Evolutionary conservation across 768 basidiomycete species (phyloP).

Genomic region (Lactarius deliciosus): DNA sequence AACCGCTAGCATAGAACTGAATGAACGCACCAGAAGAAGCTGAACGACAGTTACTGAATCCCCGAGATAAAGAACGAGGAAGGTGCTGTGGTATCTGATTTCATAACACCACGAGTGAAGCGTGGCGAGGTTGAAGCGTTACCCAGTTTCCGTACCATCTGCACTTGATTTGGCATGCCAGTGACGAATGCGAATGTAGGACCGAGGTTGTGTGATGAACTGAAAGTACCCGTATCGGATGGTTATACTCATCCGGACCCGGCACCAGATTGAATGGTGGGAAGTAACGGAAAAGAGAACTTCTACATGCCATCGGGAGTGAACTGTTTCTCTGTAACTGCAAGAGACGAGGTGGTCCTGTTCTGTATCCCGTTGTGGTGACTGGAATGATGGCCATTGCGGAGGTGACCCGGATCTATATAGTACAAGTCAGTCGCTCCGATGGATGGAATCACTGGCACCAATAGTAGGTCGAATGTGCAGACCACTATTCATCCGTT

Average conservation of each 20-base stretch:
- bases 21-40: constrained; percentile 19
- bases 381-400: constrained; percentile 12
- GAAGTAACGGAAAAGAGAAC: constrained; percentile 64
- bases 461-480: no score
- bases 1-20: constrained; percentile 50
- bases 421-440: background rate
- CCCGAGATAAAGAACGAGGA: constrained; percentile 93
- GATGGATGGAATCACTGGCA: no score
- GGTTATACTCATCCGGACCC: constrained; percentile 71
- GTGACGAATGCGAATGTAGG: constrained; percentile 81
- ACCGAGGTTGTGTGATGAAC: constrained; percentile 39
- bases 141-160: constrained; percentile 93
- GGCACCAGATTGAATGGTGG: constrained; percentile 80
- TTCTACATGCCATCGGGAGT: constrained; percentile 37
- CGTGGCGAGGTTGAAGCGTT: constrained; percentile 31
- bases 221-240: constrained; percentile 77
- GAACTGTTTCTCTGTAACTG: constrained; percentile 45
- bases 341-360: constrained; percentile 40
- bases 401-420: background rate
- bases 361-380: constrained; percentile 19
- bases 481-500: no score
- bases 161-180: constrained; percentile 59
- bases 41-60: constrained; percentile 52
- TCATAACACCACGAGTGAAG: background rate
- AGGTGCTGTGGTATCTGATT: constrained; percentile 57